Percentiles rank a stretch among this genome's conserved stretches.
phyloP scores from a whole-genome alignment of 1,284 basidiomycete species.

The Grifola frondosa region DNA sequence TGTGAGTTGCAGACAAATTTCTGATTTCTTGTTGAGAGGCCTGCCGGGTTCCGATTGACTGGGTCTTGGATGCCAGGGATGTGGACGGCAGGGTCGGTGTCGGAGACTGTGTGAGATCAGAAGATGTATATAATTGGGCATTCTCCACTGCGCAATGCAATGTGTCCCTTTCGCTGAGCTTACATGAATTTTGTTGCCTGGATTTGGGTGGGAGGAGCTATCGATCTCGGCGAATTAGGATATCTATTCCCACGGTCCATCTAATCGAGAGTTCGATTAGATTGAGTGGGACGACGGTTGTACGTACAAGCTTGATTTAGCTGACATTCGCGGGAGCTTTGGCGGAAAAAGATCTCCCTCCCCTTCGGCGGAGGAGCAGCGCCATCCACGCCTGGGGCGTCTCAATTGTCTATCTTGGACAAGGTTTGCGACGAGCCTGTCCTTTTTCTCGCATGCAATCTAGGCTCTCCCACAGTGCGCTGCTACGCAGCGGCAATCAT shows the following conservation, averaged over 20 bases:
- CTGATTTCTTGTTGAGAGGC: too few species aligned
- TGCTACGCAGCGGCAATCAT: slow-evolving; percentile 15
- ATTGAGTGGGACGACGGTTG: slow-evolving; percentile 22
- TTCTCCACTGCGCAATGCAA: too few species aligned
- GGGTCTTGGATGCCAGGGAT: too few species aligned
- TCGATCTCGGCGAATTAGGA: slow-evolving; percentile 12
- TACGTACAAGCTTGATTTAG: slow-evolving; percentile 21
- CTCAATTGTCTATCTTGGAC: slow-evolving; percentile 4
- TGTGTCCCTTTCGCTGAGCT: too few species aligned
- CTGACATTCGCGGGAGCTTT: slow-evolving; percentile 31
- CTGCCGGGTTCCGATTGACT: too few species aligned
- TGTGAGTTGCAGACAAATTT: too few species aligned
- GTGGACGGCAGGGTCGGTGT: too few species aligned
- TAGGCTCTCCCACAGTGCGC: background rate
- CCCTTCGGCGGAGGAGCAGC: slow-evolving; percentile 17
- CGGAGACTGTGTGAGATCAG: too few species aligned
- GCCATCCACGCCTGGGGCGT: background rate
- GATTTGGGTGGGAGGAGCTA: too few species aligned
- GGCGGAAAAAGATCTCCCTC: slow-evolving; percentile 11
- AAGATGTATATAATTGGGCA: too few species aligned
- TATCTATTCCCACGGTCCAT: slow-evolving; percentile 22
- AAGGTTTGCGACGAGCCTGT: too few species aligned
- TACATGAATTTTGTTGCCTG: too few species aligned
- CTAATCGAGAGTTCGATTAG: slow-evolving; percentile 25
- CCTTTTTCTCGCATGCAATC: background rate